A percentile compares a stretch with the other conserved stretches of the same genome.
Evolutionary conservation across 305 asterid species (phyloP).

Genomic region (Fraxinus paxiana): DNA sequence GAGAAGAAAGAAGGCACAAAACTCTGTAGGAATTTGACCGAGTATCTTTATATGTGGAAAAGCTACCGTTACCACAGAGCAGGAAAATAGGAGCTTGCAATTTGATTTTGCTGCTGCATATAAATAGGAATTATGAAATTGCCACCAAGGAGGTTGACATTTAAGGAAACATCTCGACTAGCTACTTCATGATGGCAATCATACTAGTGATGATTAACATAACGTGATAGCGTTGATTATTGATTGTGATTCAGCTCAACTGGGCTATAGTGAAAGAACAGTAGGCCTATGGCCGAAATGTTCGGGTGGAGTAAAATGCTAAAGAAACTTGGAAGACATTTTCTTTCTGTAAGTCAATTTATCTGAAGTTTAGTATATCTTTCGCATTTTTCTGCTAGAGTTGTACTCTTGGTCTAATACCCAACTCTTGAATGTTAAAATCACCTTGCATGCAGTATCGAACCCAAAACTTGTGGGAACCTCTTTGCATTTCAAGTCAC

Average conservation of each 20-base stretch:
- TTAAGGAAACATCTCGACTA: not conserved
- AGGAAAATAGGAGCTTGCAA: not conserved
- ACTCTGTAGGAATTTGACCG: not conserved
- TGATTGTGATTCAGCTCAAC: not conserved
- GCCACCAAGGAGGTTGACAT: not conserved
- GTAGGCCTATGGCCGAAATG: not conserved
- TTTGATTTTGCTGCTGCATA: not conserved
- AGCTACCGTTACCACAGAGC: not conserved
- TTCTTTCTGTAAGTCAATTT: not conserved
- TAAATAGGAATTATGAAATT: not conserved
- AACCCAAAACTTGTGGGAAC: conserved; percentile 96
- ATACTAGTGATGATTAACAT: not conserved
- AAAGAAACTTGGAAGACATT: not conserved
- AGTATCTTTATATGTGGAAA: not conserved
- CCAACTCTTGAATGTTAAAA: not conserved
- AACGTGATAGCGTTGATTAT: not conserved
- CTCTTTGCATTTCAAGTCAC: conserved; percentile 90
- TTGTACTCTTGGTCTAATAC: not conserved
- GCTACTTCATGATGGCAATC: not conserved
- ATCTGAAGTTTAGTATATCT: not conserved
- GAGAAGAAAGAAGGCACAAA: not conserved
- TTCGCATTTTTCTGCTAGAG: not conserved
- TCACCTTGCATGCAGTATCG: conserved; percentile 99
- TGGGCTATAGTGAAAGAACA: not conserved
- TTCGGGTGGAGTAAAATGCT: not conserved